Evolutionary conservation across 805 yeast species (phyloP), one percentile per base, ranked within the genome.

Genomic region (Cyberlindnera subsufficiens): DNA sequence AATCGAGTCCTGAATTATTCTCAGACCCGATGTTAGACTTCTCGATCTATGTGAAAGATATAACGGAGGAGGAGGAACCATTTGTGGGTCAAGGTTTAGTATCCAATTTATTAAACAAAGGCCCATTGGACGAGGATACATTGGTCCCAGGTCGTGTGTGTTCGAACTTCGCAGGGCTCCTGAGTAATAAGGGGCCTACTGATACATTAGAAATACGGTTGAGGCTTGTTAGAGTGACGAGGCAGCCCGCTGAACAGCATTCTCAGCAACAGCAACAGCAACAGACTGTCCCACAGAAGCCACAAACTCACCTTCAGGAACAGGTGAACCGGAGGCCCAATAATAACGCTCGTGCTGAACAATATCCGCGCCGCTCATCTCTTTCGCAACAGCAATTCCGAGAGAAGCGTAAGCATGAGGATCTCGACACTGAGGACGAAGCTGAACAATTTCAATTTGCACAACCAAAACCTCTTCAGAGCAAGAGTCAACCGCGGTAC

Each of bases 151-250:
- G 75, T 4, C 52, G 82, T 42, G 78, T 80, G 30, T 78, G 83
- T 51, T 77, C 76, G 42, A 79, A 74, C 53, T 67, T 80, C 40
- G 68, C 78, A 25, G 72, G 75, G 38, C 59, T 76, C 52, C 65
- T 54, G 46, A 45, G 41, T 16, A 49, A 59, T 63, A 51, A 44
- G 53, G 59, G 51, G 32, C 61, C 74, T 11, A 60, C 71, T 1
- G 72, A 77, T 45, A 80, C 84, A 3, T 59, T 80, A 39, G 86
- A 80, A 58, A 70, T 80, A 32, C 67, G 78, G 47, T 60, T 80
- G 40, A 72, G 75, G 49, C 67, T 80, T 31, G 55, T 55, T 1
- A 52, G 43, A 38, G 57, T 55, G 3, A 45, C 42, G 35, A 46
- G 49, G 30, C 40, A 40, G 18, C 52, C 44, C 32, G 45, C 32